phyloP scores from a whole-genome alignment of 2,329 filamentous ascomycete species.

The Cladosporium velox region DNA sequence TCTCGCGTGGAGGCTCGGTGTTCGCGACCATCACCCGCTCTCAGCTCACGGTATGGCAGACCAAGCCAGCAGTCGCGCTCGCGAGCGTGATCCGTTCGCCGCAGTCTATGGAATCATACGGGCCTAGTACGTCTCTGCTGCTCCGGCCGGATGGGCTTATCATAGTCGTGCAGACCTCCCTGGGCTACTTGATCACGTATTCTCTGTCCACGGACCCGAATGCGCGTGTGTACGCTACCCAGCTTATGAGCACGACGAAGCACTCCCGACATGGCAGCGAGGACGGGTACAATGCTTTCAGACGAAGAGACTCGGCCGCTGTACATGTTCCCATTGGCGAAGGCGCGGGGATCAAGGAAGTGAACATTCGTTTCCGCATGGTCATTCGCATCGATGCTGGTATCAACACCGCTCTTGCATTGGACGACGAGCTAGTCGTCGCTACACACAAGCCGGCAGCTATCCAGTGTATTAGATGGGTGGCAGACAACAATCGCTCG shows the following conservation, averaged over 20 bases:
- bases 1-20: slow-evolving; percentile 76
- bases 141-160: slow-evolving; percentile 91
- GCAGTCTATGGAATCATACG: slow-evolving; percentile 78
- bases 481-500: slow-evolving; percentile 74
- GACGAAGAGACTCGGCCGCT: slow-evolving; percentile 25
- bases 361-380: slow-evolving; percentile 91
- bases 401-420: slow-evolving; percentile 80
- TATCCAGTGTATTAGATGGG: slow-evolving; percentile 97
- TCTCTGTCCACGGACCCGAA: slow-evolving; percentile 82
- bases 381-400: slow-evolving; percentile 97
- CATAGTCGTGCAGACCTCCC: slow-evolving; percentile 81
- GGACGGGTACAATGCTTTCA: slow-evolving; percentile 36
- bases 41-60: slow-evolving; percentile 94
- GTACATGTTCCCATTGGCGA: slow-evolving; percentile 70
- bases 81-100: slow-evolving; percentile 81
- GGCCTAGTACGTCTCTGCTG: slow-evolving; percentile 78
- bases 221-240: slow-evolving; percentile 80
- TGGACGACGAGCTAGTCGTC: slow-evolving; percentile 91
- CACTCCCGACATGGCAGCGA: slow-evolving; percentile 54
- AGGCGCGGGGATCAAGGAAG: slow-evolving; percentile 76
- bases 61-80: slow-evolving; percentile 85
- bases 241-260: slow-evolving; percentile 62
- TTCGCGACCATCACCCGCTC: slow-evolving; percentile 87
- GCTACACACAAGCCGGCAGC: slow-evolving; percentile 88
- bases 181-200: slow-evolving; percentile 91